phyloP scores from a whole-genome alignment of 1,284 basidiomycete species.

The Moesziomyces parantarcticus region DNA sequence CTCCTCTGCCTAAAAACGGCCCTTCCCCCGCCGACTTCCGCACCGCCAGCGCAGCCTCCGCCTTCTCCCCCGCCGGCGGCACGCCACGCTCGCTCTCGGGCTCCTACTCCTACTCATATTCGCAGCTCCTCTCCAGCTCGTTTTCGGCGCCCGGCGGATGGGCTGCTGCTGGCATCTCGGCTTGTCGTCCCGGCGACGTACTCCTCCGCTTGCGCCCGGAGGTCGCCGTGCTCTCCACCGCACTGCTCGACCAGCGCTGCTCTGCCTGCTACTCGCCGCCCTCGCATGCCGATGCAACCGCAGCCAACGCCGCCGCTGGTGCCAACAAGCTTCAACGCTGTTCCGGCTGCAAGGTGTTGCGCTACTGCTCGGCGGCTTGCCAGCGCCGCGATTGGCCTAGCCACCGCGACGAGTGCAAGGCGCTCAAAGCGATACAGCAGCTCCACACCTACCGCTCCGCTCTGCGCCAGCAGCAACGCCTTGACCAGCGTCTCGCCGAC shows the following conservation, averaged over 20 bases:
- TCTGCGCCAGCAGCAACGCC: slow-evolving; percentile 20
- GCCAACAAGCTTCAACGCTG: slow-evolving; percentile 39
- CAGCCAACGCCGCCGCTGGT: neutral
- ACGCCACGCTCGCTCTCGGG: slow-evolving; percentile 26
- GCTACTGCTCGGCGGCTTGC: slow-evolving; percentile 42
- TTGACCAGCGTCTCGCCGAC: slow-evolving; percentile 28
- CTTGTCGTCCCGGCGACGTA: slow-evolving; percentile 39
- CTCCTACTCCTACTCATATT: slow-evolving; percentile 40
- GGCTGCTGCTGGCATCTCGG: slow-evolving; percentile 38
- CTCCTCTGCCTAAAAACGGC: slow-evolving; percentile 37
- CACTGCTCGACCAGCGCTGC: slow-evolving; percentile 35
- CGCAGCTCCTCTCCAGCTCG: slow-evolving; percentile 37
- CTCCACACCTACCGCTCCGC: slow-evolving; percentile 29
- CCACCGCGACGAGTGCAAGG: slow-evolving; percentile 52
- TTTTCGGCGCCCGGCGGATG: slow-evolving; percentile 39
- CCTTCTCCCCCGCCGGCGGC: slow-evolving; percentile 21
- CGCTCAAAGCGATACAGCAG: slow-evolving; percentile 38
- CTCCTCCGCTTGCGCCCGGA: slow-evolving; percentile 36
- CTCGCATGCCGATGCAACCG: neutral
- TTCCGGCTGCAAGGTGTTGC: slow-evolving; percentile 43
- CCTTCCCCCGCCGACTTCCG: slow-evolving; percentile 29
- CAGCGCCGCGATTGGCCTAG: slow-evolving; percentile 43
- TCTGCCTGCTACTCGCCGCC: slow-evolving; percentile 37
- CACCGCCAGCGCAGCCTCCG: slow-evolving; percentile 26
- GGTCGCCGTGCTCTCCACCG: slow-evolving; percentile 33